Base-by-base conservation (phyloP, 2,329 filamentous ascomycete genomes). In the Aureobasidium pullulans region DNA sequence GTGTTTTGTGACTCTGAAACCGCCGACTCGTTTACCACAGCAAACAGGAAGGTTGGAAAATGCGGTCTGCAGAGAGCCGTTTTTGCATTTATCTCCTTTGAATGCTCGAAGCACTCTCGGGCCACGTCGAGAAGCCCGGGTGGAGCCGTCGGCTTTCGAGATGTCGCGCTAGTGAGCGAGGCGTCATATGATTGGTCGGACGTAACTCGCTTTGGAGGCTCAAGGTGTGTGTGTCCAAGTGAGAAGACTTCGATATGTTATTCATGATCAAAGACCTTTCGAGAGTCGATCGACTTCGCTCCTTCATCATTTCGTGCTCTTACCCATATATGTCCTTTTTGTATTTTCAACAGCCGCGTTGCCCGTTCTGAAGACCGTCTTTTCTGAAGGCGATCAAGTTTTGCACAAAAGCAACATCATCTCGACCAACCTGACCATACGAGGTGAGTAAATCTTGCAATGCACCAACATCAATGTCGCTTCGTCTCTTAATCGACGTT, bases 171-270 rank as follows among this genome's bases (percentile, higher is more conserved):
- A 57, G 32, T 31, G 23, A 23, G 15, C n/a, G 8, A 48, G 43
- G 16, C 54, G 54, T 8, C 48, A 16, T 13, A 11, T 48, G 42
- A 57, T 57, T 57, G 54, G 54, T 43, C 34, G 43, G 36, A 28
- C 32, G n/a, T 48, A 57, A 47, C 54, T 57, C 54, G 54, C 54
- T 57, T 57, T 57, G 43, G 54, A 57, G 54, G 34, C 54, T 57
- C 54, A 47, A 57, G 43, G 54, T 57, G 53, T 57, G 54, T 48
- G 34, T 57, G 52, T 57, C 34, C 54, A 47, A 43, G 54, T 43
- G 34, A 57, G 43, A 57, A 48, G 43, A 47, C 54, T 57, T 57
- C 54, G 43, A 39, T 40, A 48, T 48, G 54, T 48, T 57, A n/a
- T 48, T 48, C 54, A 46, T 48, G 43, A 48, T 39, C 54, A 48